Percentiles rank a stretch among this genome's conserved stretches.
Evolutionary conservation across 1,284 basidiomycete species (phyloP).

Genomic region (Takashimella tepidaria): DNA sequence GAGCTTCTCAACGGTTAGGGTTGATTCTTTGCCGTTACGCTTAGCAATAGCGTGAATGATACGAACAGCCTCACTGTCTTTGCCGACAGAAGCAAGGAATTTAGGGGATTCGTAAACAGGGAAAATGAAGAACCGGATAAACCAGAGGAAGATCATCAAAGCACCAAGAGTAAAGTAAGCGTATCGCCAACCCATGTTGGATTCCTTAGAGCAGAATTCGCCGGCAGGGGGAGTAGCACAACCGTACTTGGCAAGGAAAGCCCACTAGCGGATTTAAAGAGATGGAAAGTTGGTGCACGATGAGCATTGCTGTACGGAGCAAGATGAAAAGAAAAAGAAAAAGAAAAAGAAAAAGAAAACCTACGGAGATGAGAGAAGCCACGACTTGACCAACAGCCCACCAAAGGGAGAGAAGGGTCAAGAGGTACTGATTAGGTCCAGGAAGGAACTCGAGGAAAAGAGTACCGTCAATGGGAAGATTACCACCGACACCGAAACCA

Average conservation of each 20-base stretch:
- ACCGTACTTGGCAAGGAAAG: slow-evolving; percentile 20
- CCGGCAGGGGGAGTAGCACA: slow-evolving; percentile 22
- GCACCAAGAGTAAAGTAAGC: slow-evolving; percentile 54
- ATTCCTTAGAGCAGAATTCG: slow-evolving; percentile 48
- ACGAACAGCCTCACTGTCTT: slow-evolving; percentile 56
- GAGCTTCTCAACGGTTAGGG: slow-evolving; percentile 52
- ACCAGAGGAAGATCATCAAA: slow-evolving; percentile 49
- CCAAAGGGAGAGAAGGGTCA: slow-evolving; percentile 62
- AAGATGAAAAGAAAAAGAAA: no score
- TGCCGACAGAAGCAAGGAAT: slow-evolving; percentile 56
- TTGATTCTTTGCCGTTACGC: slow-evolving; percentile 53
- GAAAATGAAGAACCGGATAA: slow-evolving; percentile 38
- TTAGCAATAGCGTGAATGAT: slow-evolving; percentile 51
- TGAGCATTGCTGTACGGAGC: no score
- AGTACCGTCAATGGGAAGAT: slow-evolving; percentile 57
- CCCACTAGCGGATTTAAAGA: no score
- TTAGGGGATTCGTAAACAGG: slow-evolving; percentile 60
- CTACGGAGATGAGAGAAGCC: slow-evolving; percentile 54
- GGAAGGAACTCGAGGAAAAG: slow-evolving; percentile 58
- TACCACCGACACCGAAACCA: slow-evolving; percentile 59
- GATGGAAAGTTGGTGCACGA: no score
- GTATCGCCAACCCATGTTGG: slow-evolving; percentile 62
- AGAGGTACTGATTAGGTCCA: slow-evolving; percentile 56
- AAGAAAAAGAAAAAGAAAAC: slow-evolving; percentile 54
- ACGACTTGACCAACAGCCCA: slow-evolving; percentile 57